Evolutionary conservation across 495 filamentous ascomycete species (phyloP).

Genomic region (Corynascus novoguineensis): DNA sequence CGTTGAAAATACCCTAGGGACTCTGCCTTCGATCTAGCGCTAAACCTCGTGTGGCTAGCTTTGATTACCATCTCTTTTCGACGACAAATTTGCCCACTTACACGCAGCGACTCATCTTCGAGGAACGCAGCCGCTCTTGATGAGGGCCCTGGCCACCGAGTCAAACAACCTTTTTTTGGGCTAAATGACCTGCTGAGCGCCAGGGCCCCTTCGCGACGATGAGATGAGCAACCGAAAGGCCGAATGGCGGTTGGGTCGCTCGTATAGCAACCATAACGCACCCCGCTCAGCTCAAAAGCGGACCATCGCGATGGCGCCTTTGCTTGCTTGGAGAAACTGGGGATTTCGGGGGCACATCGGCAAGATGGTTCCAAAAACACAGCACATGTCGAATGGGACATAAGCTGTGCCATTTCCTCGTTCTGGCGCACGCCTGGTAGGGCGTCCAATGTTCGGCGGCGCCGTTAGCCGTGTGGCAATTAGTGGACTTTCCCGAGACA

Average conservation of each 20-base stretch:
- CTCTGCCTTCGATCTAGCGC: too few relatives aligned
- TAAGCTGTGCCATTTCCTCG: neutral
- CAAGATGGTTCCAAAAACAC: neutral
- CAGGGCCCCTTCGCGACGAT: neutral
- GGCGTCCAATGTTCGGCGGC: slow-evolving; percentile 12
- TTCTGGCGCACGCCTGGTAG: neutral
- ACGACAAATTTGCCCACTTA: neutral
- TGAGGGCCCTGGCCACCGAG: neutral
- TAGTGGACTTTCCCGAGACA: neutral
- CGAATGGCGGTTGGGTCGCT: slow-evolving; percentile 17
- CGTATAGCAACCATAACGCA: slow-evolving; percentile 14
- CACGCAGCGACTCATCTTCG: neutral
- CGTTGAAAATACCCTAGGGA: too few relatives aligned
- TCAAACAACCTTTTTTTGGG: too few relatives aligned
- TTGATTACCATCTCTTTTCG: neutral
- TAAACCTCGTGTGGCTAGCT: neutral
- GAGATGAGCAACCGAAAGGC: neutral
- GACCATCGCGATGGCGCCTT: neutral
- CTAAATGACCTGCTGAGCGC: neutral
- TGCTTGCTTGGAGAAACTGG: neutral
- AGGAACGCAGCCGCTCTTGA: neutral
- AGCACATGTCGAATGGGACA: neutral
- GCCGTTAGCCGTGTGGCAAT: slow-evolving; percentile 7
- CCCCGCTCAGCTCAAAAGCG: too few relatives aligned
- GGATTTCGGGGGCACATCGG: neutral